A percentile compares a stretch with the other conserved stretches of the same genome.
Conservation (phyloP, 192 early-diverging fungal species). For the Coemansia sp. region DNA sequence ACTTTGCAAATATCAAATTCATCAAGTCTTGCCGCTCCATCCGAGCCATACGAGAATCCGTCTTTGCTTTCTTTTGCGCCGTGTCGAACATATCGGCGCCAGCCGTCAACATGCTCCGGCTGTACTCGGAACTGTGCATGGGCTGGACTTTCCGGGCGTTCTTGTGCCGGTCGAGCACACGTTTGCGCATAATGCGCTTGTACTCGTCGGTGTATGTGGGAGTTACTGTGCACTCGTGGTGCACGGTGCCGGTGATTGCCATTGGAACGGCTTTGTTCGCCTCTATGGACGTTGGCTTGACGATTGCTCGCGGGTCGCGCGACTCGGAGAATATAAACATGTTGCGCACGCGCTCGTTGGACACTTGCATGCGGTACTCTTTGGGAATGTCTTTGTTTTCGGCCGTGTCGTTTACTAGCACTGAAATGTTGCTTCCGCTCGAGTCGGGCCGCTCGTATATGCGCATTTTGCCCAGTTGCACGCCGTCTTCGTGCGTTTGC, state of each 20-base stretch:
- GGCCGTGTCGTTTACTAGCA: constrained; percentile 66
- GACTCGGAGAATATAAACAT: constrained; percentile 75
- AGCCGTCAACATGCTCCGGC: constrained; percentile 42
- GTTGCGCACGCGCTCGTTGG: constrained; percentile 64
- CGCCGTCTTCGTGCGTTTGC: constrained; percentile 58
- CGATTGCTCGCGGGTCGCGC: constrained; percentile 34
- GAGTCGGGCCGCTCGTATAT: constrained; percentile 64
- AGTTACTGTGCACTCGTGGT: constrained; percentile 69
- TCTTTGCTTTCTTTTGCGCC: constrained; percentile 48
- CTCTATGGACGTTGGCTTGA: constrained; percentile 43
- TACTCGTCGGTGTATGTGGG: constrained; percentile 61
- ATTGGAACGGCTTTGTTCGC: constrained; percentile 55
- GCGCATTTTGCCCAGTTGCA: constrained; percentile 75
- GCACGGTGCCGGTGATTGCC: constrained; percentile 62
- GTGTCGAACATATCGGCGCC: constrained; percentile 40
- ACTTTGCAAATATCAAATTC: constrained; percentile 77
- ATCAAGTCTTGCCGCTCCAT: constrained; percentile 82
- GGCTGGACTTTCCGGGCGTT: constrained; percentile 29
- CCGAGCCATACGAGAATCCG: constrained; percentile 75
- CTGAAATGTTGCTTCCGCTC: constrained; percentile 55
- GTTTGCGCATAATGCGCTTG: constrained; percentile 65
- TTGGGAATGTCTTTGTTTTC: constrained; percentile 69
- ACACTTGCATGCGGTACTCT: constrained; percentile 77
- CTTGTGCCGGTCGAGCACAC: constrained; percentile 55
- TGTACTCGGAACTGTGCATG: constrained; percentile 35